phyloP scores from a whole-genome alignment of 164 flowering plant species.

The Vitis cinerea region DNA sequence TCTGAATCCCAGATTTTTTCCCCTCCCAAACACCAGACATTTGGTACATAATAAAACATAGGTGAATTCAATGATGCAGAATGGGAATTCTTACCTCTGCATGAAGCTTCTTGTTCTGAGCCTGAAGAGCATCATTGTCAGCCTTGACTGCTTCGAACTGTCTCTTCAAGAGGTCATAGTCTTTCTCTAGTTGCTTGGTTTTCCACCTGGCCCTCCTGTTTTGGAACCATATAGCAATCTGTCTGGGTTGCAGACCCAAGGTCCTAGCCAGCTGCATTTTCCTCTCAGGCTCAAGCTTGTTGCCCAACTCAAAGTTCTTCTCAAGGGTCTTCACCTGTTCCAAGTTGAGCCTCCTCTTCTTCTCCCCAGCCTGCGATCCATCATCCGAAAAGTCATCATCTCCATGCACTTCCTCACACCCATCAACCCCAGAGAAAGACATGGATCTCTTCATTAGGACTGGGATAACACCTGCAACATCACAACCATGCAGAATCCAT shows the following conservation, averaged over 20 bases:
- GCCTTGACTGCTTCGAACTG: conserved; percentile 64
- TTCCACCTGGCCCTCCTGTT: conserved; percentile 89
- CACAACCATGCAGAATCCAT: conserved; percentile 1
- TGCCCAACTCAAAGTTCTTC: conserved; percentile 74
- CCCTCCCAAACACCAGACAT: background rate
- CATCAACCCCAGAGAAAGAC: conserved; percentile 52
- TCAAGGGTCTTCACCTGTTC: conserved; percentile 82
- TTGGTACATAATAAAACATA: too few relatives aligned
- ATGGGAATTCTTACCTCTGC: conserved; percentile 42
- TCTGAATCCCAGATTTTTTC: background rate
- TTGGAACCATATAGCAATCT: conserved; percentile 81
- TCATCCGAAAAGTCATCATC: conserved; percentile 68
- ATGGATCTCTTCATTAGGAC: conserved; percentile 48
- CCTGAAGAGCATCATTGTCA: conserved; percentile 60
- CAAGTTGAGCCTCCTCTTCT: conserved; percentile 63
- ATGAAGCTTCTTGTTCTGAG: conserved; percentile 68
- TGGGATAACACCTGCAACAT: conserved; percentile 28
- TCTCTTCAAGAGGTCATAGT: conserved; percentile 56
- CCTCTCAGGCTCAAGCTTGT: conserved; percentile 82
- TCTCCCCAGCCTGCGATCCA: conserved; percentile 64
- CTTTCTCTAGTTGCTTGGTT: conserved; percentile 77
- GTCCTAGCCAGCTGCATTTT: conserved; percentile 76
- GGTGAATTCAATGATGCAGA: background rate
- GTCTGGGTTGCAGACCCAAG: conserved; percentile 68
- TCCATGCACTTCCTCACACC: conserved; percentile 30